These are phyloP conservation scores for Paramecium octaurelia DNA, from an alignment of 73 alveolate genomes.

Conservation along the genomic window DNA sequence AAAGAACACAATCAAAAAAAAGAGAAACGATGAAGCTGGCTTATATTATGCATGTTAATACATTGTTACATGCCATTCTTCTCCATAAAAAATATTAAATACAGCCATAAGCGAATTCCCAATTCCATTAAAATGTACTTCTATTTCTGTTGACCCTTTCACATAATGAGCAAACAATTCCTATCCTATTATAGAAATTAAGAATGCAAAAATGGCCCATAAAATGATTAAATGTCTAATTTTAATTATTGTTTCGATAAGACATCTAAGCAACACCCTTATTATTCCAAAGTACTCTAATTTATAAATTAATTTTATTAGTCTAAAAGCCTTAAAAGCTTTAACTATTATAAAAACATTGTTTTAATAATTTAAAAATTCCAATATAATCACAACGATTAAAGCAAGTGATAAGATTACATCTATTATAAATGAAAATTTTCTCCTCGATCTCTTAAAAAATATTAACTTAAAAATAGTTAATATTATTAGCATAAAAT, in stretches of 20 bases:
- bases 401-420: background rate
- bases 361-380: background rate
- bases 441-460: background rate
- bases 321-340: background rate
- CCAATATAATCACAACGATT: background rate
- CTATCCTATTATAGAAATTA: background rate
- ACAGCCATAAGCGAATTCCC: slow-evolving; percentile 53
- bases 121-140: slow-evolving; percentile 40
- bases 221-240: slow-evolving; percentile 15
- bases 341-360: background rate
- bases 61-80: slow-evolving; percentile 67
- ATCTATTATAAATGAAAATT: background rate
- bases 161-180: slow-evolving; percentile 42
- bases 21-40: background rate
- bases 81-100: slow-evolving; percentile 46
- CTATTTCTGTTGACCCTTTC: background rate
- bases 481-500: background rate
- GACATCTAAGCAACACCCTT: background rate
- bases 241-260: background rate
- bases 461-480: background rate
- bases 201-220: background rate
- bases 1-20: background rate
- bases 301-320: background rate
- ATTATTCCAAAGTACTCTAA: background rate
- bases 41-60: slow-evolving; percentile 28